Base-by-base conservation (phyloP, 2,329 filamentous ascomycete genomes). In the Nakataea oryzae region DNA sequence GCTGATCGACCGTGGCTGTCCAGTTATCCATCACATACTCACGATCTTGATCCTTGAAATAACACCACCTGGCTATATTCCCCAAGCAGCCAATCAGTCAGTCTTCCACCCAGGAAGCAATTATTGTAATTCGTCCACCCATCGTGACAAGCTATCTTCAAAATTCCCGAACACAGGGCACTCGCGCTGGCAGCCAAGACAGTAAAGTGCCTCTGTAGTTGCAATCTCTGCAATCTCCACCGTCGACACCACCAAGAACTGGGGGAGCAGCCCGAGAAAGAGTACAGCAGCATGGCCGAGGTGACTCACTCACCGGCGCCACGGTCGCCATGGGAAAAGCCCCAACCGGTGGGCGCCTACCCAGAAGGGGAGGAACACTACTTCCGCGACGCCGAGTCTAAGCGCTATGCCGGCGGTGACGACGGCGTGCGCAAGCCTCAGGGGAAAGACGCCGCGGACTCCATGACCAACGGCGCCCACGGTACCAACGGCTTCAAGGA, bases 401-500 rank as follows among this genome's bases (percentile, higher is more conserved):
- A 59, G 21, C 56, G n/a, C n/a, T n/a, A n/a, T 61, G 6, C 59
- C 58, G 1, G 59, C 62, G 62, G 55, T 13, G 17, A 13, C 9
- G 41, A 11, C 41, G n/a, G n/a, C n/a, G n/a, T n/a, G n/a, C n/a
- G 47, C 41, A 60, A 60, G 58, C 47, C 63, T 4, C 24, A 55
- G 54, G 62, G 61, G 30, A 63, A 62, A 34, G 61, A 58, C 55
- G 63, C 57, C 12, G 17, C n/a, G 12, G 61, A 61, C 29, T 24
- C 26, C 54, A 54, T 41, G 32, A 62, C 30, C 17, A 50, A 58
- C 60, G 55, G 21, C 26, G 61, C 24, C n/a, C n/a, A n/a, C n/a
- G n/a, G n/a, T n/a, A 62, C 30, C 17, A 50, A 58, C 60, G 55
- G 21, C 26, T 56, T 17, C 26, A 24, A n/a, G n/a, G n/a, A 24